Percentiles rank a stretch among this genome's conserved stretches.
Evolutionary conservation across 2,329 filamentous ascomycete genomes (phyloP).

Genomic region (Pseudogymnoascus sp.): DNA sequence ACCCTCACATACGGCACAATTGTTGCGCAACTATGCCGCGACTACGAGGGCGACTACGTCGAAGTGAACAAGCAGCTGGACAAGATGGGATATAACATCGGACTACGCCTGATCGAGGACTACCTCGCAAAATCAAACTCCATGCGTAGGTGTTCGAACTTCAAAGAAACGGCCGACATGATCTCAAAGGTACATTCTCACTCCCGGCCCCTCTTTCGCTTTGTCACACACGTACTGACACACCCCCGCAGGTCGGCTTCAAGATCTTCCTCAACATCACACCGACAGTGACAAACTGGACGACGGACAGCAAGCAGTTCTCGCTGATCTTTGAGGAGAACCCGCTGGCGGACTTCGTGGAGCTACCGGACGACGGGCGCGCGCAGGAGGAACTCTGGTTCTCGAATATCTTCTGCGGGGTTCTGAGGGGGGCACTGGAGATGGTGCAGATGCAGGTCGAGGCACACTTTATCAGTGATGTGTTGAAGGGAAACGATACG

Average conservation of each 20-base stretch:
- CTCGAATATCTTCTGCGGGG: conserved; percentile 92
- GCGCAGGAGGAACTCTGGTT: conserved; percentile 98
- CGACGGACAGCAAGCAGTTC: conserved; percentile 91
- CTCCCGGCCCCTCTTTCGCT: not conserved
- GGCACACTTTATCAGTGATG: conserved; percentile 89
- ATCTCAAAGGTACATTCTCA: conserved; percentile 66
- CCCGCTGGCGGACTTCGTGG: conserved; percentile 92
- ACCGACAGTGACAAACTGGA: conserved; percentile 90
- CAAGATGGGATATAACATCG: conserved; percentile 99
- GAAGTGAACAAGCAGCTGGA: conserved; percentile 98
- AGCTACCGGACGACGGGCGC: conserved; percentile 88
- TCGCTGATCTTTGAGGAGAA: conserved; percentile 96
- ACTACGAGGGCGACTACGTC: conserved; percentile 87
- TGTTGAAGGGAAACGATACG: conserved; percentile 85
- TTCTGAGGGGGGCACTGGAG: conserved; percentile 82
- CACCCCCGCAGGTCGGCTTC: conserved; percentile 68
- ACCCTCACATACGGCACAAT: conserved; percentile 97
- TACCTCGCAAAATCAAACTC: conserved; percentile 93
- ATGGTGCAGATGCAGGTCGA: conserved; percentile 99
- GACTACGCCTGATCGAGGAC: conserved; percentile 89
- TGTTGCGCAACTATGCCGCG: conserved; percentile 90
- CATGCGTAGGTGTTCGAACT: conserved; percentile 81
- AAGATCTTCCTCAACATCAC: conserved; percentile 99
- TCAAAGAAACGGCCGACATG: conserved; percentile 93
- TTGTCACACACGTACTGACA: not conserved